phyloP scores from a whole-genome alignment of 352 stramenopile species.

The Globisporangium recalcitrans region DNA sequence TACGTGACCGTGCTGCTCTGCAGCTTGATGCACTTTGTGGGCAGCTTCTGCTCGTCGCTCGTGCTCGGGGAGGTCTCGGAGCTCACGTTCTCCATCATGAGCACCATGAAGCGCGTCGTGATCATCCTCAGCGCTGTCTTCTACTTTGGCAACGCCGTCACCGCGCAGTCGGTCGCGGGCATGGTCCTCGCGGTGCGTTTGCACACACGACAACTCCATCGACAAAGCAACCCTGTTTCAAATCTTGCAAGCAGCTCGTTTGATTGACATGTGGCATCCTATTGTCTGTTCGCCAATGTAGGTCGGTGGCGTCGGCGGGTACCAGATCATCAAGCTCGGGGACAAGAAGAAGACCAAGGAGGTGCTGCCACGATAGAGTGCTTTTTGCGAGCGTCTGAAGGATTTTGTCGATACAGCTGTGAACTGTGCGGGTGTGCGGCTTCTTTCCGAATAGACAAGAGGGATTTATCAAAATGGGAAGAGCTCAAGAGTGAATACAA shows the following conservation, averaged over 20 bases:
- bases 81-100: slow-evolving; percentile 89
- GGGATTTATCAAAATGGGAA: slow-evolving; percentile 3
- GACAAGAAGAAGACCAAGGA: slow-evolving; percentile 33
- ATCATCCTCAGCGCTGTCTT: slow-evolving; percentile 81
- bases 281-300: slow-evolving; percentile 12
- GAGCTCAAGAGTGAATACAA: background rate
- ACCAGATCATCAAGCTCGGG: slow-evolving; percentile 75
- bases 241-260: background rate
- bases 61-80: slow-evolving; percentile 83
- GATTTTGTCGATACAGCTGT: background rate
- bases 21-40: slow-evolving; percentile 82
- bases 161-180: slow-evolving; percentile 53
- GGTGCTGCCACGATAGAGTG: slow-evolving; percentile 4
- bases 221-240: background rate
- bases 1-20: slow-evolving; percentile 67
- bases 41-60: slow-evolving; percentile 75
- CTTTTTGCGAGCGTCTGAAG: background rate
- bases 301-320: slow-evolving; percentile 64
- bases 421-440: background rate
- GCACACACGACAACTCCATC: background rate
- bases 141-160: slow-evolving; percentile 83
- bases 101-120: slow-evolving; percentile 86
- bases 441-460: background rate
- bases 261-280: slow-evolving; percentile 7
- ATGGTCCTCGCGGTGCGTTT: slow-evolving; percentile 62